Percentiles rank a stretch among this genome's conserved stretches.
phyloP scores from a whole-genome alignment of 1,139 yeast species.

The Lodderomyces elongisporus region DNA sequence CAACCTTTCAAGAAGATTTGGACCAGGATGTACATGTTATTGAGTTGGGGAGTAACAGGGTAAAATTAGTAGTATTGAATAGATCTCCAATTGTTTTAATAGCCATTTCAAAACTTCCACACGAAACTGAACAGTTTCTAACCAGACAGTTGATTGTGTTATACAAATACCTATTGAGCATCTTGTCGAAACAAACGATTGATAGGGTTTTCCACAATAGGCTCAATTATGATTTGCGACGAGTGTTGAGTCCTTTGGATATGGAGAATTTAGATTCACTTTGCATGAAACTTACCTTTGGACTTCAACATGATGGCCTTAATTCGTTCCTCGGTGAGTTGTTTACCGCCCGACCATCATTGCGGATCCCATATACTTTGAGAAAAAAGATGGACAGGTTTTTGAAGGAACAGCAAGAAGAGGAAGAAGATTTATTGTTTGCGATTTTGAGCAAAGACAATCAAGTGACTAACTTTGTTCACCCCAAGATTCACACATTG shows the following conservation, averaged over 20 bases:
- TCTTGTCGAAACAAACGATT: constrained; percentile 72
- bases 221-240: constrained; percentile 78
- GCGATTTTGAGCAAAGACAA: constrained; percentile 22
- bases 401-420: constrained; percentile 1
- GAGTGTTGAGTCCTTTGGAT: constrained; percentile 65
- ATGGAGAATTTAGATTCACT: constrained; percentile 61
- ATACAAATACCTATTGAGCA: constrained; percentile 74
- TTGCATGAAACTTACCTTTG: constrained; percentile 49
- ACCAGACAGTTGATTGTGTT: constrained; percentile 66
- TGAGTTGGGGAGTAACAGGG: constrained; percentile 24
- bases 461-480: constrained; percentile 27
- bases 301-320: constrained; percentile 10
- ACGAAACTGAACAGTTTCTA: constrained; percentile 30
- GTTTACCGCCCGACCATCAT: constrained; percentile 27
- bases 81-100: constrained; percentile 70
- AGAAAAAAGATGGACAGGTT: constrained; percentile 24
- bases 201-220: constrained; percentile 62
- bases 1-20: constrained; percentile 49
- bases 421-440: constrained; percentile 29
- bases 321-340: constrained; percentile 27
- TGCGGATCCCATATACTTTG: constrained; percentile 30
- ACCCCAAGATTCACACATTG: constrained; percentile 32
- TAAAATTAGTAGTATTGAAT: constrained; percentile 57
- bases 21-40: constrained; percentile 28
- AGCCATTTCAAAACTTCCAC: constrained; percentile 54